Conservation (phyloP, 306 rosid species). For the Medicago truncatula region DNA sequence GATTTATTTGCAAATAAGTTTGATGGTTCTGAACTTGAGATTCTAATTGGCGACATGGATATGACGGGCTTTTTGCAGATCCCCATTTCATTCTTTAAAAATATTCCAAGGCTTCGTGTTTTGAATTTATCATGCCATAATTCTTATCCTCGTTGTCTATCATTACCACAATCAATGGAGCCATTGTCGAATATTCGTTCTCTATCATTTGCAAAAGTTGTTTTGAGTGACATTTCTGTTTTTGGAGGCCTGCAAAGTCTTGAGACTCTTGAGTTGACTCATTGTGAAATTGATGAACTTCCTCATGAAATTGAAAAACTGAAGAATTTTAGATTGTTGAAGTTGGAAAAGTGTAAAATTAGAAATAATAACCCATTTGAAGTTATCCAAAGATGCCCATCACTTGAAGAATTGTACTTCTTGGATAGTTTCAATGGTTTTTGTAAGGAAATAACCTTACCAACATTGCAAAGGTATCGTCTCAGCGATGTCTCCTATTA, state of each 20-base stretch:
- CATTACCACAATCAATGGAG: background rate
- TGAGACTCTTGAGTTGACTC: background rate
- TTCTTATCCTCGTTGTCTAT: too few species aligned
- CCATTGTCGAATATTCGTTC: background rate
- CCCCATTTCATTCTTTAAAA: background rate
- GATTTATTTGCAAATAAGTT: background rate
- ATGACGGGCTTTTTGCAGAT: background rate
- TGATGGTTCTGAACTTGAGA: constrained; percentile 11
- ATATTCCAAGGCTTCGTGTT: background rate
- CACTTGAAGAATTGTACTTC: background rate
- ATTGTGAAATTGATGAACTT: background rate
- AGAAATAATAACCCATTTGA: too few species aligned
- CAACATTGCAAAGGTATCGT: background rate
- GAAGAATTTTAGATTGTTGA: background rate
- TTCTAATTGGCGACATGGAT: background rate
- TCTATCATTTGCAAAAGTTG: accelerated
- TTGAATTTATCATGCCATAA: too few species aligned
- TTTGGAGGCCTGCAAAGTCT: background rate
- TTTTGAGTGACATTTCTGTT: constrained; percentile 13
- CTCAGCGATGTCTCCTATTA: too few species aligned
- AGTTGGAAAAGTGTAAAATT: background rate
- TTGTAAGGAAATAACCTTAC: background rate
- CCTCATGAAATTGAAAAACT: background rate
- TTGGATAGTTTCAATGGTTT: background rate
- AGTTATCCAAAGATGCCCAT: background rate